Evolutionary conservation across 2,329 filamentous ascomycete species (phyloP).

Genomic region (Cryphonectria parasitica): DNA sequence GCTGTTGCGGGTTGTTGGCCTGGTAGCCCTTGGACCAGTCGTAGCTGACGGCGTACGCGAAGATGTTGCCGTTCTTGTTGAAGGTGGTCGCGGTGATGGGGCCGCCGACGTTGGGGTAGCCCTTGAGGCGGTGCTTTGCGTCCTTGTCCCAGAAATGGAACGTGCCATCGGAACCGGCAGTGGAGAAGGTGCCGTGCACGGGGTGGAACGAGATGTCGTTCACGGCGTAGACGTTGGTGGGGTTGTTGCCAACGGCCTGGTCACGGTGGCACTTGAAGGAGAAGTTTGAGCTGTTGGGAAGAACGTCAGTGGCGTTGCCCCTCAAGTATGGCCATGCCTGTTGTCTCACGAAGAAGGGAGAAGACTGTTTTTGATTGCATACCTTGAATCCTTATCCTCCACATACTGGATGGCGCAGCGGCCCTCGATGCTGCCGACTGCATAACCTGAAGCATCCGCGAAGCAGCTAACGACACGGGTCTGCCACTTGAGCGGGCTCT

Average conservation of each 20-base stretch:
- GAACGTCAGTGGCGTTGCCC: conserved; percentile 15
- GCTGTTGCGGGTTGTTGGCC: conserved; percentile 73
- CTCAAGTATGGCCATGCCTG: background rate
- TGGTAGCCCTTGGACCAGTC: conserved; percentile 98
- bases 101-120: conserved; percentile 81
- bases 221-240: conserved; percentile 89
- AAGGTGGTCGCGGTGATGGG: conserved; percentile 93
- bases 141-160: conserved; percentile 98
- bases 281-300: conserved; percentile 76
- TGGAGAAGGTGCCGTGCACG: conserved; percentile 96
- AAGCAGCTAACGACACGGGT: conserved; percentile 96
- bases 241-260: conserved; percentile 66
- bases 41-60: conserved; percentile 90
- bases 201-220: conserved; percentile 99
- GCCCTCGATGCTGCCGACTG: conserved; percentile 94
- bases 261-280: conserved; percentile 99
- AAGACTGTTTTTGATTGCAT: conserved; percentile 30
- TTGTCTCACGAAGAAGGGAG: background rate
- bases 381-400: conserved; percentile 88
- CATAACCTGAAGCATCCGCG: conserved; percentile 86
- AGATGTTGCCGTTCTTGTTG: conserved; percentile 81
- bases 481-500: conserved; percentile 98
- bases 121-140: conserved; percentile 86
- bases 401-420: conserved; percentile 98
- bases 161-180: conserved; percentile 90